Evolutionary conservation across 129 eudicot species (phyloP), one percentile per base, ranked within the genome.

Genomic region (Escallonia rubra): DNA sequence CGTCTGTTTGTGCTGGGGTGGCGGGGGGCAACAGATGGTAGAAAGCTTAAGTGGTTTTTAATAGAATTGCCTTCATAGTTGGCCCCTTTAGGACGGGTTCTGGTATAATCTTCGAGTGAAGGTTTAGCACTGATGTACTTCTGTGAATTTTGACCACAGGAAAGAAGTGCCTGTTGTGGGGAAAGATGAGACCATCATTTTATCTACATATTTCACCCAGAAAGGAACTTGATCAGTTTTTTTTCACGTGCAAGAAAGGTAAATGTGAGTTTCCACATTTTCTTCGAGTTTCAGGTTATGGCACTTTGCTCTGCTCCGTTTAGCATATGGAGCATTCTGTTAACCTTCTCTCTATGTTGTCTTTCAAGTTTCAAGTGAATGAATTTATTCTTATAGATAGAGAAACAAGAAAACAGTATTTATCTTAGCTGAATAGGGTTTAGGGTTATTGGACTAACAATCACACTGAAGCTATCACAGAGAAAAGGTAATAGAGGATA

Each of bases 171-270:
- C 47, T 42, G 75, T 84, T 59, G 66, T 62, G 57, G 86, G 80
- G 64, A 74, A 72, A 59, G 84, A 81, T 43, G 83, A 74, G 66
- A 66, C 56, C 8, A 61, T 71, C 73, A 66, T 81, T 67, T 75
- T 93, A 55, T 79, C 85, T 10, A 66, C 92, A 54, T 86, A 84
- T 72, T 86, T 78, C 68, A 79, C 87, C 4, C 90, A 86, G 79
- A 65, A 83, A 23, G 72, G 58, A 55, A 46, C 74, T 41, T 83
- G 84, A 83, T 72, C 68, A 58, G 3, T 3, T 52, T 54, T 54
- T 4, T 54, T 54, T 14, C 6, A 11, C 34, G 2, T 54, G 7
- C 2, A 13, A 54, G 4, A 12, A 54, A 54, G 23, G 14, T 54
- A 8, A 54, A 13, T 54, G 13, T 54, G 59, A 54, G 59, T 7